Conservation (phyloP, 1,139 yeast genomes). For the Debaryomyces coudertii region DNA sequence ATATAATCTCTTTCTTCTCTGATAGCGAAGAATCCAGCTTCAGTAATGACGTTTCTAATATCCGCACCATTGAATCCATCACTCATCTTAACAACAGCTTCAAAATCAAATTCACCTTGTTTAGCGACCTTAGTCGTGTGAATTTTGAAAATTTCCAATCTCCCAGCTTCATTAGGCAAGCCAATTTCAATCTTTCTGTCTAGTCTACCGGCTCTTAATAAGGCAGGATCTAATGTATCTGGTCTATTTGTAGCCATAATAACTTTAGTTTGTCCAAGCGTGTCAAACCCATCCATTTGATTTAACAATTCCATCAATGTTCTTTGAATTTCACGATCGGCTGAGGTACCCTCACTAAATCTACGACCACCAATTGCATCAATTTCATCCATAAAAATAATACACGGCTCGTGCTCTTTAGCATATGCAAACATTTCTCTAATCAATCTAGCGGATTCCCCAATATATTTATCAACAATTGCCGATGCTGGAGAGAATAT, state of each 20-base stretch:
- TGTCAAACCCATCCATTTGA: conserved; percentile 99
- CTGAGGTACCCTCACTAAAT: conserved; percentile 97
- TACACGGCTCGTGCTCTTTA: conserved; percentile 97
- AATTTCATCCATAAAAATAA: conserved; percentile 98
- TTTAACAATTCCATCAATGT: conserved; percentile 96
- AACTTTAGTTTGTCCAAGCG: conserved; percentile 94
- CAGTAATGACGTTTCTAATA: conserved; percentile 96
- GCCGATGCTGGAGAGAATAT: conserved; percentile 98
- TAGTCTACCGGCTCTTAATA: conserved; percentile 96
- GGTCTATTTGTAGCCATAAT: conserved; percentile 99
- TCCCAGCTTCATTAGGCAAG: conserved; percentile 94
- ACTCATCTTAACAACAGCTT: conserved; percentile 96
- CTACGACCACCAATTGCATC: conserved; percentile 99
- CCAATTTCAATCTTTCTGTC: conserved; percentile 97
- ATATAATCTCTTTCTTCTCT: conserved; percentile 97
- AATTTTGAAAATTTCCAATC: conserved; percentile 92
- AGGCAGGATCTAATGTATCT: conserved; percentile 98
- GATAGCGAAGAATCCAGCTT: conserved; percentile 98
- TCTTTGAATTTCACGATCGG: conserved; percentile 98
- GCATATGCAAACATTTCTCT: conserved; percentile 99
- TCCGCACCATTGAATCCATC: conserved; percentile 99
- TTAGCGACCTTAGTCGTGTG: conserved; percentile 86
- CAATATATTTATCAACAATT: conserved; percentile 97
- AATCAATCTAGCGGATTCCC: conserved; percentile 94
- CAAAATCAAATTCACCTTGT: conserved; percentile 95